Evolutionary conservation across 2,329 filamentous ascomycete genomes (phyloP), one percentile per base, ranked within the genome.

Genomic region (Scedosporium apiospermum): DNA sequence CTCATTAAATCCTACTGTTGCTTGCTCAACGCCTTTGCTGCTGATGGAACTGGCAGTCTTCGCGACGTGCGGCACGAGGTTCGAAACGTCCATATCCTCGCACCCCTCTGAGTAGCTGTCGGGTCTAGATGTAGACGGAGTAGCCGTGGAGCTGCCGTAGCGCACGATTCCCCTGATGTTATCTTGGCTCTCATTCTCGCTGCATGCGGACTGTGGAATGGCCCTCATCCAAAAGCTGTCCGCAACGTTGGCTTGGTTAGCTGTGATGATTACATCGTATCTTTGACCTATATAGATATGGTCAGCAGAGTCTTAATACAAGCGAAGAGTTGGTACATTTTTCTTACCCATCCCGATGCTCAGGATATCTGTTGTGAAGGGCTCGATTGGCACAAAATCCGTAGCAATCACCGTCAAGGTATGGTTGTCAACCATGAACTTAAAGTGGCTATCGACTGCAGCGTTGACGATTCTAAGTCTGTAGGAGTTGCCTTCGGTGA

Each of bases 301-400:
- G 27, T 12, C 16, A 41, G 42, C 6, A 14, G 27, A 23, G 41
- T 41, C 34, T 3, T 3, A 16, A 23, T 14, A 4, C n/a, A n/a
- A 44, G 18, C 3, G 7, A 44, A 16, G 6, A 14, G 12, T n/a
- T 4, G 7, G 16, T 18, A 4, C 41, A 26, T 21, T 10, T 21
- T 16, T 23, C 58, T 16, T 60, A 60, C 58, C 82, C 61, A 83
- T 77, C 27, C 72, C 77, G 10, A 86, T 73, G 26, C 73, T 78
- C n/a, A 86, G 71, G n/a, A 77, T 61, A 0, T 76, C 74, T 0
- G 83, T 79, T 0, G 72, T 71, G 64, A 81, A 88, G 0, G 85
- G 84, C 26, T 75, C 67, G 26, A 88, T 76, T 2, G 84, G 82
- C 0, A 87, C 81, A 3, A 87, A 72, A 64, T 87, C 86, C n/a